Percentiles rank a stretch among this genome's conserved stretches.
Conservation (phyloP, 225 moss, liverwort and hornwort genomes). For the Sphagnum contortum region DNA sequence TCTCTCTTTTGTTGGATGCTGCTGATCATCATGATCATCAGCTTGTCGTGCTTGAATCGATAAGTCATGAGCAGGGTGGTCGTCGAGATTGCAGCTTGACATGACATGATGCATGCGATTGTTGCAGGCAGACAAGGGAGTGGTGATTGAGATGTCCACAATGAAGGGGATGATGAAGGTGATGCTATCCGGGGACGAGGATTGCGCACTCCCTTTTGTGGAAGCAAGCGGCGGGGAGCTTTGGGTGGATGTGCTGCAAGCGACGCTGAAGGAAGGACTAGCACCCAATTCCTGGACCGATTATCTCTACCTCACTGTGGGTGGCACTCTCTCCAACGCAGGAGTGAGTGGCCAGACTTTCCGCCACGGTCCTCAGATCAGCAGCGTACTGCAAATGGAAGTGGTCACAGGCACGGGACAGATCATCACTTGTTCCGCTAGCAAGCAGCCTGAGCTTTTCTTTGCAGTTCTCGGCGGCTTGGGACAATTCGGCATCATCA, state of each 20-base stretch:
- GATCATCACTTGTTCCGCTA: not conserved
- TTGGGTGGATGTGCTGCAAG: constrained; percentile 74
- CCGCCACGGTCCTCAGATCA: constrained; percentile 46
- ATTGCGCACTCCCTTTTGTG: constrained; percentile 30
- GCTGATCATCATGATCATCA: no score
- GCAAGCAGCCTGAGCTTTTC: constrained; percentile 16
- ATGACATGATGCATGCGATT: no score
- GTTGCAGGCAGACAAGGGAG: no score
- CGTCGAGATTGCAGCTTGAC: no score
- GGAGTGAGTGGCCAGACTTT: constrained; percentile 42
- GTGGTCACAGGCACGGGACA: constrained; percentile 21
- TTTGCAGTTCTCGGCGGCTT: constrained; percentile 69
- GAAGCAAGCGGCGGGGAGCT: constrained; percentile 70
- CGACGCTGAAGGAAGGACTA: constrained; percentile 35
- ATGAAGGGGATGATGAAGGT: no score
- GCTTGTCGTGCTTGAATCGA: no score
- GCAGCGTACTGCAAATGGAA: constrained; percentile 36
- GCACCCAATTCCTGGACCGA: constrained; percentile 78
- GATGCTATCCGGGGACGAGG: constrained; percentile 19
- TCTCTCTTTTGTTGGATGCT: no score
- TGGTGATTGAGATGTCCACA: no score
- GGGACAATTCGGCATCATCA: constrained; percentile 59
- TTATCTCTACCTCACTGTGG: constrained; percentile 69
- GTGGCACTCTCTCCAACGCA: constrained; percentile 50
- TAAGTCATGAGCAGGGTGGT: no score